Evolutionary conservation across 257 asterid genomes (phyloP).

Genomic region (Cynanchum wilfordii): DNA sequence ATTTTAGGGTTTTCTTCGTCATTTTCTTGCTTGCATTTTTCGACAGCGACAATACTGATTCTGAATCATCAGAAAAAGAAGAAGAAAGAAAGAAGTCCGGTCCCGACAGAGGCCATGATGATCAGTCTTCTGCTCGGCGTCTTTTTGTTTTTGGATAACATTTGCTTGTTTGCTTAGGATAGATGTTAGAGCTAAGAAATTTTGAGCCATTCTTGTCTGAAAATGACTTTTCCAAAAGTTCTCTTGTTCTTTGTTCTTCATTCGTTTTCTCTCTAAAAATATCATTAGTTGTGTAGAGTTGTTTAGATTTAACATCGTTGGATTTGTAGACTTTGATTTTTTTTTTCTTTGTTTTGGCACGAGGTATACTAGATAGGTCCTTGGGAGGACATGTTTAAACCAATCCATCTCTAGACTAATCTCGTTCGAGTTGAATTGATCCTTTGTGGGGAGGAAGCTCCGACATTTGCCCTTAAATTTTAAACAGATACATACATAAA

Average conservation of each 20-base stretch:
- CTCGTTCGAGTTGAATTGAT: too few species aligned
- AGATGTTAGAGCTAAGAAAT: background rate
- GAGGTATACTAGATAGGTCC: too few species aligned
- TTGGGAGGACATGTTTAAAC: too few species aligned
- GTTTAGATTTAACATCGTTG: too few species aligned
- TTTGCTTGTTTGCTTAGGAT: background rate
- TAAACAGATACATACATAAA: too few species aligned
- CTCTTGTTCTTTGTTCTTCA: background rate
- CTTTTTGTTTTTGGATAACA: background rate
- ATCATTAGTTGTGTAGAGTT: too few species aligned
- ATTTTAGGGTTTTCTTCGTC: background rate
- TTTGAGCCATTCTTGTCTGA: conserved; percentile 1
- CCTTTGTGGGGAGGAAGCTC: too few species aligned
- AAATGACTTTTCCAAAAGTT: background rate
- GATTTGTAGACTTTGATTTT: too few species aligned
- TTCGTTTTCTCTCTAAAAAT: background rate
- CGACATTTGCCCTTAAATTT: too few species aligned
- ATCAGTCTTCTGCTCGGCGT: background rate
- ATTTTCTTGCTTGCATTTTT: background rate
- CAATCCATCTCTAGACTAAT: too few species aligned
- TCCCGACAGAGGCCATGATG: background rate
- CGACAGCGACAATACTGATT: background rate
- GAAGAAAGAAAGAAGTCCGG: too few species aligned
- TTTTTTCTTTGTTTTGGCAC: too few species aligned
- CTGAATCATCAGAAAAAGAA: background rate